Base-by-base conservation (phyloP, 2,329 filamentous ascomycete genomes). In the Volutella citrinella region DNA sequence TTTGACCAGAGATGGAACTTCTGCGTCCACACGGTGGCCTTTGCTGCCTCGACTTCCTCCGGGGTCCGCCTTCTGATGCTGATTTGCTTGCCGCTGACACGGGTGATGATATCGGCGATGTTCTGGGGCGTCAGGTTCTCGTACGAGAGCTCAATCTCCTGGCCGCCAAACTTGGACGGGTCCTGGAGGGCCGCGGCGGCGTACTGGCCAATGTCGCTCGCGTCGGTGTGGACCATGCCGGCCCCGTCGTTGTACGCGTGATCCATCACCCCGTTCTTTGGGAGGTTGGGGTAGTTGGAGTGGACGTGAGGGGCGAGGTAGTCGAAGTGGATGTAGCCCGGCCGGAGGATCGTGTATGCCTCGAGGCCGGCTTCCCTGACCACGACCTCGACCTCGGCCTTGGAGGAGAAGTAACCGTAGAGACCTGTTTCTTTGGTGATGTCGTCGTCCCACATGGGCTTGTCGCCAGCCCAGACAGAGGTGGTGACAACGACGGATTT, bases 371-470 rank as follows among this genome's bases (percentile, higher is more conserved):
- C 52, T 2, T 9, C 13, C 7, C 53, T 55, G 2, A 63, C 55
- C 2, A 40, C 34, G 1, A 57, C 51, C 26, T 69, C 66, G 11
- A 66, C 53, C 1, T 45, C 38, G 2, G 55, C 46, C 46, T 69
- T 69, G 29, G 60, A 65, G 18, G 41, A 32, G 34, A 54, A 69
- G 40, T 69, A 63, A 1, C 13, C 38, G 19, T 25, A 34, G 12
- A 63, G 37, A 1, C 28, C 11, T 6, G 25, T 10, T 11, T 45
- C 30, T 12, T 48, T 32, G 0, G 42, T 46, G 2, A 10, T 16
- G 0, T 34, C 28, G 5, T 53, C 40, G 5, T 55, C 49, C 57
- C 57, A 60, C 4, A 54, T 9, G 1, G 27, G 25, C 27, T 26
- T 53, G 12, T 45, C n/a, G 3, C 34, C 41, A 0, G 49, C 44